Base-by-base conservation (phyloP, 805 yeast genomes). In the Nakazawaea laoshanensis region DNA sequence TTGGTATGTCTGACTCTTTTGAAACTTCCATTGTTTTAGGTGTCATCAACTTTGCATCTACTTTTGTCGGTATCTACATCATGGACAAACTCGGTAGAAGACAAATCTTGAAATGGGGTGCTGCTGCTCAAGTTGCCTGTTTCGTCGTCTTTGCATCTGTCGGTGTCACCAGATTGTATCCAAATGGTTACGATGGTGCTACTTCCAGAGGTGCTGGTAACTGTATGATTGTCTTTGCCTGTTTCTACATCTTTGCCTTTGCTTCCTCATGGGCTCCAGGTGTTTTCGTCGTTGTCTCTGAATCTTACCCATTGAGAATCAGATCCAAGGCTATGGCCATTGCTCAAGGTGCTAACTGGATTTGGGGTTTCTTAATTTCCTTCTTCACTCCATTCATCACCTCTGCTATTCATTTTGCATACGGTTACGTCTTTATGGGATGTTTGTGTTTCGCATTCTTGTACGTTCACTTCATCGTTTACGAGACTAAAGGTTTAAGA, bases 241-340 rank as follows among this genome's bases (percentile, higher is more conserved):
- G 74, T 52, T 41, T 70, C 40, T 82, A 76, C 52, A 81, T 82
- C 42, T 75, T 79, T 25, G 74, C 74, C 42, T 79, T 79, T 54
- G 89, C 88, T 4, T 65, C 79, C 7, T 66, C 85, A 13, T 81
- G 87, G 86, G 86, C 87, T 53, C 81, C 86, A 33, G 65, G 67
- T 36, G 70, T 70, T 29, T 77, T 83, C 80, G 82, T 67, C 32
- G 61, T 66, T 44, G 48, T 59, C 48, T 63, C 73, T 26, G 78
- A 71, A 43, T 58, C 65, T 30, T 81, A 69, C 60, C 82, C 87
- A 39, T 69, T 80, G 36, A 70, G 77, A 50, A 69, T 77, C 37
- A 71, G 87, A 47, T 79, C 80, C 37, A 76, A 72, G 49, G 81
- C 80, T 25, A 69, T 78, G 40, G 70, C 84, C 9, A 49, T 79